A percentile compares a stretch with the other conserved stretches of the same genome.
phyloP scores from a whole-genome alignment of 768 basidiomycete species.

The Lactarius hengduanensis region DNA sequence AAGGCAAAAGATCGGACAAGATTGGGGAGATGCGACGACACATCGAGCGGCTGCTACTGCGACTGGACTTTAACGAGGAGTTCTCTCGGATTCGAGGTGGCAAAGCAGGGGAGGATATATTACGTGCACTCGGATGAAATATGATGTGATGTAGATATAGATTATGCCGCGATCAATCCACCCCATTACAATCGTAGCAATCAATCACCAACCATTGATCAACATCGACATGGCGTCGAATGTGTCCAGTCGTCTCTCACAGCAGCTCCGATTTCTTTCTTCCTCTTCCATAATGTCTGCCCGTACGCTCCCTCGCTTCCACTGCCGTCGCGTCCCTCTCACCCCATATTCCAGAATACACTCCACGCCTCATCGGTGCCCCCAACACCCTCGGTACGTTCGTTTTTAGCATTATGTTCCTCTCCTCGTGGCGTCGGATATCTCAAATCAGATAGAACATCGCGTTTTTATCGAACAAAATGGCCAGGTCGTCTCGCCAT shows the following conservation, averaged over 20 bases:
- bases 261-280: slow-evolving; percentile 60
- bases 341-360: slow-evolving; percentile 51
- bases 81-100: slow-evolving; percentile 48
- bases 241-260: slow-evolving; percentile 50
- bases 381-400: slow-evolving; percentile 87
- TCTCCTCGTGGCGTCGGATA: background rate
- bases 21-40: slow-evolving; percentile 73
- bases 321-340: slow-evolving; percentile 13
- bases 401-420: background rate
- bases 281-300: slow-evolving; percentile 50
- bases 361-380: slow-evolving; percentile 77
- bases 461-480: slow-evolving; percentile 93
- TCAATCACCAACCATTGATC: background rate
- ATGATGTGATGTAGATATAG: slow-evolving; percentile 14
- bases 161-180: background rate
- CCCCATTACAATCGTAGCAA: background rate
- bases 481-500: slow-evolving; percentile 77
- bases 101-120: slow-evolving; percentile 39
- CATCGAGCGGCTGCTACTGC: slow-evolving; percentile 76
- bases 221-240: slow-evolving; percentile 15
- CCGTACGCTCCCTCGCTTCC: slow-evolving; percentile 43
- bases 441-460: slow-evolving; percentile 61
- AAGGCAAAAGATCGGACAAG: slow-evolving; percentile 51
- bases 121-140: slow-evolving; percentile 37
- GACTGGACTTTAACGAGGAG: slow-evolving; percentile 82